Evolutionary conservation across 2,329 filamentous ascomycete species (phyloP), one percentile per base, ranked within the genome.

Genomic region (Rhinocladiella mackenziei): DNA sequence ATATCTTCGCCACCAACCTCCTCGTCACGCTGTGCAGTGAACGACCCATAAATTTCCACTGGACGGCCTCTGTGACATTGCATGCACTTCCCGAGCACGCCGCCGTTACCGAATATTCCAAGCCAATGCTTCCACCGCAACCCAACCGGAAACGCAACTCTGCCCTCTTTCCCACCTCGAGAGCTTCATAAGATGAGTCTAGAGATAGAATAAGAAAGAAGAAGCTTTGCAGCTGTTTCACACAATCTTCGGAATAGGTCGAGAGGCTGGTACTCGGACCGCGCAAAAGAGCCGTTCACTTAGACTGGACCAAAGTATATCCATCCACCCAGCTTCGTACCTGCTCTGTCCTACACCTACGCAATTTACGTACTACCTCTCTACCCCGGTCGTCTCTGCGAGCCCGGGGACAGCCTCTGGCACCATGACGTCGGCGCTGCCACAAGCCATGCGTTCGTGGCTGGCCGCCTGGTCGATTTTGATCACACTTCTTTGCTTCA

Each of bases 391-490:
- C 11, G 22, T n/a, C 37, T n/a, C 30, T 11, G 19, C 20, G 31
- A 43, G 43, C 40, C 33, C 37, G 37, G 34, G 18, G 25, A 38
- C 30, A 33, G 37, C 18, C 35, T 36, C 13, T 35, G 31, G 33
- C 18, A 50, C 35, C 33, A 51, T 53, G 51, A 44, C 32, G 31
- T 34, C 35, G 34, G 39, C 36, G 28, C 43, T 18, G 23, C 23
- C 25, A 32, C 40, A 29, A 10, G 13, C 38, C 18, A 22, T 32
- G 15, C 39, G 15, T 6, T 45, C 44, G 8, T 43, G 43, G 40
- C 23, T 48, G 25, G 39, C 31, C 8, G 14, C 34, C 18, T 53
- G 44, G 36, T 43, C 34, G 26, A 18, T 43, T 10, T 20, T 55
- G 23, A n/a, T 50, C 17, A 26, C 23, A 11, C 22, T 55, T n/a